These are phyloP conservation scores for Chaetoscypha palmicola DNA, from an alignment of 2,329 filamentous ascomycete species.

Conservation along the genomic window DNA sequence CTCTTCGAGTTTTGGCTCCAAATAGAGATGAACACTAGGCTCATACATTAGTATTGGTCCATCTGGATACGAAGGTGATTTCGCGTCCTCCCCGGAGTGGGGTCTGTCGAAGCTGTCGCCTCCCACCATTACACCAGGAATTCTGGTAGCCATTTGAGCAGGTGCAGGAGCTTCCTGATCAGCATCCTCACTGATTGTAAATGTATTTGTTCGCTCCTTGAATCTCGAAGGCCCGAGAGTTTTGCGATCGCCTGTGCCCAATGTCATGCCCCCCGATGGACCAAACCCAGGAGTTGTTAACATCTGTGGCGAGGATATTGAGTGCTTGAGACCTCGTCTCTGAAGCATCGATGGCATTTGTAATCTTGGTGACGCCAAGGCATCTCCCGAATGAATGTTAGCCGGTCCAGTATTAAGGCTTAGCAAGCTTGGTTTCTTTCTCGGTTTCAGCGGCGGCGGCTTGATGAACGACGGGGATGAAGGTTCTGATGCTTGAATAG, in stretches of 20 bases:
- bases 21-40: slow-evolving; percentile 69
- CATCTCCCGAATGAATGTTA: slow-evolving; percentile 41
- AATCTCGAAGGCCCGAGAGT: slow-evolving; percentile 26
- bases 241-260: slow-evolving; percentile 39
- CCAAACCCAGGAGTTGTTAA: slow-evolving; percentile 54
- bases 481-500: slow-evolving; percentile 43
- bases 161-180: slow-evolving; percentile 46
- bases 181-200: slow-evolving; percentile 30
- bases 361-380: slow-evolving; percentile 47
- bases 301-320: slow-evolving; percentile 61
- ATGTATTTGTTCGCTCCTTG: slow-evolving; percentile 25
- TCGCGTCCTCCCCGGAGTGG: slow-evolving; percentile 71
- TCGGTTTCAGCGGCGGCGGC: slow-evolving; percentile 60
- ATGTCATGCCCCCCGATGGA: slow-evolving; percentile 55
- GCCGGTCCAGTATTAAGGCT: slow-evolving; percentile 68
- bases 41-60: slow-evolving; percentile 78
- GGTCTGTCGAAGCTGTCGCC: slow-evolving; percentile 58
- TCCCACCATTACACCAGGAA: slow-evolving; percentile 42
- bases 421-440: slow-evolving; percentile 67
- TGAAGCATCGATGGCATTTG: slow-evolving; percentile 55
- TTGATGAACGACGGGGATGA: slow-evolving; percentile 74
- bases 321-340: slow-evolving; percentile 58
- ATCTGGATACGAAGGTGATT: slow-evolving; percentile 74
- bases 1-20: slow-evolving; percentile 72
- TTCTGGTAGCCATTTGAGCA: slow-evolving; percentile 53